Base-by-base conservation (phyloP, 108 stramenopile genomes). In the Mediolabrus comicus region DNA sequence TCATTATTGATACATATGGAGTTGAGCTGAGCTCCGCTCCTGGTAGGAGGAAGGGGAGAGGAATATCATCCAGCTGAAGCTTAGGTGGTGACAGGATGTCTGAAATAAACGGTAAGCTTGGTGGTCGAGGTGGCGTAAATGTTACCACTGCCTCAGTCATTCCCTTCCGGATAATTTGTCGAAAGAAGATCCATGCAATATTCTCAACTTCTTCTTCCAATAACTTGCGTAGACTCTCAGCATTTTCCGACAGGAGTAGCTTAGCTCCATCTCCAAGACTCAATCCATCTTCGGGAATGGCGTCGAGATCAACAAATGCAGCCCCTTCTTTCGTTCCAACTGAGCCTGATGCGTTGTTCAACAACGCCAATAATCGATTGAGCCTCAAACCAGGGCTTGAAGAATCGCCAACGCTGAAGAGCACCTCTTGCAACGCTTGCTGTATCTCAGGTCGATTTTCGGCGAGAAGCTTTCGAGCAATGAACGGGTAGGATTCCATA, bases 401-500 rank as follows among this genome's bases (percentile, higher is more conserved):
- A 17, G 63, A 78, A 24, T 71, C 65, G 11, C 69, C 79, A 8
- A 75, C 77, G 51, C 82, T 85, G 59, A 93, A 96, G 19, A 96
- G 71, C 10, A 93, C 89, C 73, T 96, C 86, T 60, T 92, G 95
- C 0, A 96, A 68, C 14, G 95, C 92, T 22, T 71, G 62, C 61
- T 93, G 95, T 31, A 93, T 83, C 60, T 86, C 87, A 0, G 95
- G 91, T 25, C 89, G 73, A 60, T 90, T 88, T 67, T 87, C 88
- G 13, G 70, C 60, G n/a, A 96, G 67, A 34, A 96, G 53, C 43
- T 96, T 93, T 35, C 95, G 79, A 7, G 92, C 91, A 63, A 96
- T 92, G 69, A 92, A 96, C 3, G 95, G 95, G 67, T 94, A 96
- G 36, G 83, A 77, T 59, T 91, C 90, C 88, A 91, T 86, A 61